A percentile compares a stretch with the other conserved stretches of the same genome.
These are phyloP conservation scores for Podospora conica DNA, from an alignment of 495 filamentous ascomycete genomes.

Conservation along the genomic window DNA sequence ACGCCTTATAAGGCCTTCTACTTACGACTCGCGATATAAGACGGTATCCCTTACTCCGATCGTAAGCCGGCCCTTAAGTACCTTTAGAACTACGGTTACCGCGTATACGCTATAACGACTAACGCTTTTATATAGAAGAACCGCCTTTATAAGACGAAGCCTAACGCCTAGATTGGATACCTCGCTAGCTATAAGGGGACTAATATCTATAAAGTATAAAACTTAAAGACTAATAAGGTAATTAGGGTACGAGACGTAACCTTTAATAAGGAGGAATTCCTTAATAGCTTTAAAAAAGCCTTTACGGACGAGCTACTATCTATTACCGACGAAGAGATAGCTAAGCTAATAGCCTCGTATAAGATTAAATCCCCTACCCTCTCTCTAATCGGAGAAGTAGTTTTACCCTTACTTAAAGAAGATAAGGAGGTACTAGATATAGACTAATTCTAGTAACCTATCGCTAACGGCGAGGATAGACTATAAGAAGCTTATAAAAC, in stretches of 20 bases:
- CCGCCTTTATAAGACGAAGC: not conserved
- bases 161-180: not conserved
- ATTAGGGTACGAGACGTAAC: not conserved
- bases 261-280: not conserved
- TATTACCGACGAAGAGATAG: too few species aligned
- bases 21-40: too few species aligned
- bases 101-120: not conserved
- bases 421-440: too few species aligned
- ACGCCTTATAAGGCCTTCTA: not conserved
- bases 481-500: too few species aligned
- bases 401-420: not conserved
- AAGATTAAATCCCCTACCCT: not conserved
- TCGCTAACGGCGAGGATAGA: too few species aligned
- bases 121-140: not conserved
- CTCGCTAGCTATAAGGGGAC: not conserved
- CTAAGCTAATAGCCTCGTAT: not conserved
- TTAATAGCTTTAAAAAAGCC: not conserved
- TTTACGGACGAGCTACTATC: too few species aligned
- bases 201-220: not conserved
- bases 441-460: too few species aligned
- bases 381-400: not conserved
- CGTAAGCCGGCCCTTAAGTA: not conserved
- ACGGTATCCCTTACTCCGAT: not conserved
- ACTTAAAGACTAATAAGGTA: not conserved
- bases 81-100: not conserved